Base-by-base conservation (phyloP, 345 rosid genomes). In the Carallia pectinifolia region DNA sequence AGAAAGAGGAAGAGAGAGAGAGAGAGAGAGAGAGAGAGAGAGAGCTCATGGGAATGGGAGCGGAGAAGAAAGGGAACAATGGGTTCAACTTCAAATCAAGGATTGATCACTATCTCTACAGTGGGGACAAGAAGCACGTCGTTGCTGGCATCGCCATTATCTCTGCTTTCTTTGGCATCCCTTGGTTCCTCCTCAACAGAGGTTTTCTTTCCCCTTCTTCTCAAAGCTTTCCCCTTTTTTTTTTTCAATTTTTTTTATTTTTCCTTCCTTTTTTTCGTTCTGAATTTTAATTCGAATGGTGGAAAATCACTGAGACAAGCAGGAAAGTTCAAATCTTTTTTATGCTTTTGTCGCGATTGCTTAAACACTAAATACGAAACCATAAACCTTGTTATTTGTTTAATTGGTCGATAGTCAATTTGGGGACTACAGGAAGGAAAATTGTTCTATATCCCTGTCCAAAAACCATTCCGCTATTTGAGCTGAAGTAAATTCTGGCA, bases 101-200 rank as follows among this genome's bases (percentile, higher is more conserved):
- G 70, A 66, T 90, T 77, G 87, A 84, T n/a, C 85, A 80, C 54
- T 76, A n/a, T 74, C 66, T 90, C 13, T 90, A 90, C 79, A 93
- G 95, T 71, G 98, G 98, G 33, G 95, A 93, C 4, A 93, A 89
- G 85, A 93, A 89, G 82, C 91, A 89, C 60, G 98, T 93, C 16
- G 12, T 90, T 29, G 95, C 81, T 53, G 96, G 96, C 53, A 83
- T 93, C 61, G 89, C 83, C 38, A 74, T 90, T 23, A 63, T 90
- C 72, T 38, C 85, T 52, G 66, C 87, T 50, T 50, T 85, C 72
- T 90, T 89, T 70, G 89, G 84, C n/a, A 82, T 84, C 53, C 99
- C 99, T 44, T 95, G 97, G 97, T 86, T 64, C 72, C 77, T 90
- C 61, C 92, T 90, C 93, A 92, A 52, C 81, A 82, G 86, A 86